These are phyloP conservation scores for Russula ochroleuca DNA, from an alignment of 768 basidiomycete genomes.

Conservation along the genomic window DNA sequence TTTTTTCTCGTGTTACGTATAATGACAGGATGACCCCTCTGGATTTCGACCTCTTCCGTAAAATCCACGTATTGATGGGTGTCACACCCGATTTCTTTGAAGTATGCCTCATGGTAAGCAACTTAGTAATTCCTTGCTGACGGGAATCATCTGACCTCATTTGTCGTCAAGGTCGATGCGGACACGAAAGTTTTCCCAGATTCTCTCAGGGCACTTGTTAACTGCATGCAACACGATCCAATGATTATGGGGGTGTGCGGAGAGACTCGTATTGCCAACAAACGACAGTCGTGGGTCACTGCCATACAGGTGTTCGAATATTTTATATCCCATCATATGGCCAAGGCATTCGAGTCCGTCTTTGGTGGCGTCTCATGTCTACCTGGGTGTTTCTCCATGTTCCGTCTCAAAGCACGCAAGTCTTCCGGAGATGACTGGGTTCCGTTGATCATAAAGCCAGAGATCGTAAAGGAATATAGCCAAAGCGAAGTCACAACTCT, in stretches of 20 bases:
- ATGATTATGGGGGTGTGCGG: conserved; percentile 99
- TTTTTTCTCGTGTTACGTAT: conserved; percentile 98
- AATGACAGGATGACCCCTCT: conserved; percentile 98
- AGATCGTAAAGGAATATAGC: conserved; percentile 96
- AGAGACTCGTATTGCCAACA: conserved; percentile 98
- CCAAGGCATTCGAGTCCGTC: conserved; percentile 98
- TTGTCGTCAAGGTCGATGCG: conserved; percentile 77
- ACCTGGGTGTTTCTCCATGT: conserved; percentile 99
- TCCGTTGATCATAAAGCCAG: conserved; percentile 92
- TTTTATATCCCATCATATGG: conserved; percentile 97
- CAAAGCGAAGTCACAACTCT: conserved; percentile 90
- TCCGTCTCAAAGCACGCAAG: conserved; percentile 91
- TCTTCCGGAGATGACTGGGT: conserved; percentile 92
- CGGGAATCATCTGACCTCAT: conserved; percentile 13
- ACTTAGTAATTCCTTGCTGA: neutral
- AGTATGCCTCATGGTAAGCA: conserved; percentile 88
- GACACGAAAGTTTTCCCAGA: conserved; percentile 95
- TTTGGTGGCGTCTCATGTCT: conserved; percentile 99
- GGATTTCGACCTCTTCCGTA: conserved; percentile 97
- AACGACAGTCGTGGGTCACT: conserved; percentile 97
- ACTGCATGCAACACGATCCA: conserved; percentile 98
- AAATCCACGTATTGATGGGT: conserved; percentile 95
- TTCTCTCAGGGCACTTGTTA: conserved; percentile 86
- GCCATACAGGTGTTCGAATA: conserved; percentile 98
- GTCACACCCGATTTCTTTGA: conserved; percentile 99